These are phyloP conservation scores for Ottelia alismoides DNA, from an alignment of 106 monocot species.

Conservation along the genomic window DNA sequence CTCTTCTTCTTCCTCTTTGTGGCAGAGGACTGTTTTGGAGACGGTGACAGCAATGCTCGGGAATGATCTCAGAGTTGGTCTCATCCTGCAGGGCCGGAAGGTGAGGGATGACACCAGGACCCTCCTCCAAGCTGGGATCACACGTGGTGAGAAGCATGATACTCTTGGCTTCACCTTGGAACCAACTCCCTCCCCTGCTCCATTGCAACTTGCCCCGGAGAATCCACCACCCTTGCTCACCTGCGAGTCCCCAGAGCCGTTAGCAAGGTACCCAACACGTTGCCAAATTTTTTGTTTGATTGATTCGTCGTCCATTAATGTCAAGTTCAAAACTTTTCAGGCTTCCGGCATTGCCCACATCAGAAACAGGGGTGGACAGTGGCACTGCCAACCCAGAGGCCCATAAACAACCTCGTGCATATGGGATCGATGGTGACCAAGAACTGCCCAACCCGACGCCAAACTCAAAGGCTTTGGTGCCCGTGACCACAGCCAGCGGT, in stretches of 20 bases:
- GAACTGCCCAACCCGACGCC: neutral
- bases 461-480: constrained; percentile 21
- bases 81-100: constrained; percentile 61
- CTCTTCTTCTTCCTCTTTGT: neutral
- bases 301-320: too few species aligned
- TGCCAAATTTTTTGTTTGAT: neutral
- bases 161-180: constrained; percentile 30
- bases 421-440: too few species aligned
- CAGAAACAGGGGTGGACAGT: neutral
- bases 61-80: constrained; percentile 52
- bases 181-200: constrained; percentile 10
- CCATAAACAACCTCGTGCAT: constrained; percentile 7
- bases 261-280: constrained; percentile 34
- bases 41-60: constrained; percentile 63
- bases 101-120: constrained; percentile 68
- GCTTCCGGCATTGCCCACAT: neutral
- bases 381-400: neutral
- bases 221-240: constrained; percentile 1
- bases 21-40: constrained; percentile 74
- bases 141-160: constrained; percentile 17
- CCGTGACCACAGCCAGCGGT: constrained; percentile 5
- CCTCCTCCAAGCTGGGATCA: constrained; percentile 60
- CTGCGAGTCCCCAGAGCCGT: constrained; percentile 6
- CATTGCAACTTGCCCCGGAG: neutral
- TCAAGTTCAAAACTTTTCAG: too few species aligned